Evolutionary conservation across 1,139 yeast genomes (phyloP).

Genomic region (Nematodospora anomalae): DNA sequence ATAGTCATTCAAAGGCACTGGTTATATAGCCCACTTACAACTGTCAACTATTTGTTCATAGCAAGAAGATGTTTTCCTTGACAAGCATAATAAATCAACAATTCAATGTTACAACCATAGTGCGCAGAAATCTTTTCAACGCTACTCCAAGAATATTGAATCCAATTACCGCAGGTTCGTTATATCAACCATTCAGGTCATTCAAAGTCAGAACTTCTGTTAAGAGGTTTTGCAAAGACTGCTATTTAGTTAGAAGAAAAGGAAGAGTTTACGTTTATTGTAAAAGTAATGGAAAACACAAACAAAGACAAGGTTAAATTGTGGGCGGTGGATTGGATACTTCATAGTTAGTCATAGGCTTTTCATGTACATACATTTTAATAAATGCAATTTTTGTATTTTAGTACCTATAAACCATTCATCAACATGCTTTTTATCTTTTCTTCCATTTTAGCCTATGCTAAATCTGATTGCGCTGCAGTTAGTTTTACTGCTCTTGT

Average conservation of each 20-base stretch:
- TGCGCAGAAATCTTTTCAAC: constrained; percentile 17
- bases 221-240: constrained; percentile 87
- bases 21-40: too few relatives aligned
- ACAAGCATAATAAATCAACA: constrained; percentile 9
- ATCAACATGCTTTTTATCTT: constrained; percentile 1
- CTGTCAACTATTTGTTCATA: neutral
- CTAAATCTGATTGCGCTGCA: constrained; percentile 19
- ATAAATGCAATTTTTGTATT: neutral
- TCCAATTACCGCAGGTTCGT: constrained; percentile 10
- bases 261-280: constrained; percentile 93
- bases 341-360: neutral
- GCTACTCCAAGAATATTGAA: constrained; percentile 19
- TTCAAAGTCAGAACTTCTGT: constrained; percentile 69
- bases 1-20: too few relatives aligned
- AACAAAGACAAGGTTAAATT: constrained; percentile 87
- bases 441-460: too few relatives aligned
- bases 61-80: constrained; percentile 8
- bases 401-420: too few relatives aligned
- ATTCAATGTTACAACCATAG: constrained; percentile 11
- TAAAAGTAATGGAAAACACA: constrained; percentile 89
- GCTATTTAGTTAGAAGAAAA: constrained; percentile 91
- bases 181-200: constrained; percentile 22
- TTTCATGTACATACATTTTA: constrained; percentile 12
- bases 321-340: constrained; percentile 2
- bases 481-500: constrained; percentile 42